These are phyloP conservation scores for Malassezia sympodialis DNA, from an alignment of 1,284 basidiomycete species.

Conservation along the genomic window DNA sequence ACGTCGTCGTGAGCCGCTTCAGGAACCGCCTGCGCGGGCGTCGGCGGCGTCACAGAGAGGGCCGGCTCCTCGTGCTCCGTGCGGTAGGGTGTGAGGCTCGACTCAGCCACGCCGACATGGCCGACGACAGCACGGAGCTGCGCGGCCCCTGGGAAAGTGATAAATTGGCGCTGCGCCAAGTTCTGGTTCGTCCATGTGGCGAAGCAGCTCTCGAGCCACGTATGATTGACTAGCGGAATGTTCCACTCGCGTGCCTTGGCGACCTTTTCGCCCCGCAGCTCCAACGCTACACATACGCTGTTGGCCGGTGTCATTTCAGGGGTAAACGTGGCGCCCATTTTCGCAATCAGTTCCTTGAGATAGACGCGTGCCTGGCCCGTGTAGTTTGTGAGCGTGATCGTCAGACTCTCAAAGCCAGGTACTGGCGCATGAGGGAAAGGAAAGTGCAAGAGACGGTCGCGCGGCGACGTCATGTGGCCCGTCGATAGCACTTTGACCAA, in stretches of 20 bases:
- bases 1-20: neutral
- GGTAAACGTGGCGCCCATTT: conserved; percentile 69
- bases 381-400: conserved; percentile 76
- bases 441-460: conserved; percentile 59
- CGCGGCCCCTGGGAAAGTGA: conserved; percentile 15
- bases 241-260: conserved; percentile 65
- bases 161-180: conserved; percentile 14
- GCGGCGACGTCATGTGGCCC: conserved; percentile 58
- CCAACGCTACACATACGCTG: conserved; percentile 70
- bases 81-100: neutral
- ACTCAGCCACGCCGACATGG: conserved; percentile 1
- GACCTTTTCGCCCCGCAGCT: conserved; percentile 65
- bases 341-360: conserved; percentile 65
- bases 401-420: conserved; percentile 51
- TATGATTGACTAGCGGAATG: conserved; percentile 74
- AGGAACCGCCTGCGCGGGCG: neutral
- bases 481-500: conserved; percentile 64
- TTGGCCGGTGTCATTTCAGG: conserved; percentile 62
- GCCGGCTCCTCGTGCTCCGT: neutral
- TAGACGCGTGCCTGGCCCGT: conserved; percentile 73
- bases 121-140: conserved; percentile 8
- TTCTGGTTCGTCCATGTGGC: conserved; percentile 19
- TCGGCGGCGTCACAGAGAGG: neutral
- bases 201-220: conserved; percentile 80
- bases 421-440: conserved; percentile 53